Evolutionary conservation across 345 rosid species (phyloP).

Genomic region (Citropsis articulata): DNA sequence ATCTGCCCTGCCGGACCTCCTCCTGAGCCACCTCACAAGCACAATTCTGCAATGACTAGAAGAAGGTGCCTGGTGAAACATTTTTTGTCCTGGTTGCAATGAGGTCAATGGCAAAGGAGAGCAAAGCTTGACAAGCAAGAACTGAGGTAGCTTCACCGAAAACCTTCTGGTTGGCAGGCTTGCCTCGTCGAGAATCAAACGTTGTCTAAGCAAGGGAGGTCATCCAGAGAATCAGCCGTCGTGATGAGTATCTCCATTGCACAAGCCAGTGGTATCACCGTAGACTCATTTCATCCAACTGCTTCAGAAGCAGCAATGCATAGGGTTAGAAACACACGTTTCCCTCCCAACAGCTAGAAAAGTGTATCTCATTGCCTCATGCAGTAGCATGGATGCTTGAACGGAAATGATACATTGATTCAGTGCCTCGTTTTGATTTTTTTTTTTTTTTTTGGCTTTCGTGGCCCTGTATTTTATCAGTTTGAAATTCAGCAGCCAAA

Average conservation of each 20-base stretch:
- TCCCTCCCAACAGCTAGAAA: constrained; percentile 16
- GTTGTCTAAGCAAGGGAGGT: too few species aligned
- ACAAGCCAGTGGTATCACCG: constrained; percentile 48
- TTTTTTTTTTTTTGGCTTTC: constrained; percentile 20
- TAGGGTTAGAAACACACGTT: constrained; percentile 50
- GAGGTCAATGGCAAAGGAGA: too few species aligned
- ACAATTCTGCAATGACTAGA: constrained; percentile 38
- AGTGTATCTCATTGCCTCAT: constrained; percentile 31
- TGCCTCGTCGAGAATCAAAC: too few species aligned
- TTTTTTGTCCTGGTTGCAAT: too few species aligned
- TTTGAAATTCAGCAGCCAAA: constrained; percentile 14
- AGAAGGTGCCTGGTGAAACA: constrained; percentile 19
- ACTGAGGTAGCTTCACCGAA: too few species aligned
- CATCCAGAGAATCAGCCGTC: constrained; percentile 22
- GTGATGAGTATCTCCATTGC: constrained; percentile 69
- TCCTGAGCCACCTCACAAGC: constrained; percentile 15
- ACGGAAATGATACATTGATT: constrained; percentile 40
- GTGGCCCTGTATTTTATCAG: constrained; percentile 23
- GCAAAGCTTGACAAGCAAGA: too few species aligned
- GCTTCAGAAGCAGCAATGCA: constrained; percentile 62
- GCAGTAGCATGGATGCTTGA: constrained; percentile 34
- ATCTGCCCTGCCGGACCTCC: constrained; percentile 57
- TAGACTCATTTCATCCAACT: constrained; percentile 38
- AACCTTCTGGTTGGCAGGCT: too few species aligned
- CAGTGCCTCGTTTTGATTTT: constrained; percentile 42